Evolutionary conservation across 805 yeast species (phyloP).

Genomic region (Schwanniomyces occidentalis): DNA sequence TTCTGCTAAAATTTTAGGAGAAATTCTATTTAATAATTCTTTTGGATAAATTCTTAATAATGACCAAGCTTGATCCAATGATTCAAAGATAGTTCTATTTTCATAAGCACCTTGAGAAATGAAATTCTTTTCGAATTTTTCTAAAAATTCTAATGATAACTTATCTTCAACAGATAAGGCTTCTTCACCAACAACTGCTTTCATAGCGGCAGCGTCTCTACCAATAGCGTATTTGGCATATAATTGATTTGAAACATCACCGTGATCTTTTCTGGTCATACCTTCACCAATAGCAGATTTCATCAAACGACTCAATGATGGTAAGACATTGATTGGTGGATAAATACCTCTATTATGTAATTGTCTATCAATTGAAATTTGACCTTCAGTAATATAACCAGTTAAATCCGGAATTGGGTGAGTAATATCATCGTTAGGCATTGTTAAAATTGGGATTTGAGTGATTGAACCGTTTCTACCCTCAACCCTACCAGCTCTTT

Average conservation of each 20-base stretch:
- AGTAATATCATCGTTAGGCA: constrained; percentile 99
- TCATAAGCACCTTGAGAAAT: constrained; percentile 97
- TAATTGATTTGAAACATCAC: constrained; percentile 98
- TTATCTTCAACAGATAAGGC: constrained; percentile 97
- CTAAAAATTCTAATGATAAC: constrained; percentile 94
- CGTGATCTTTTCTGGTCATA: constrained; percentile 99
- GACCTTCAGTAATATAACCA: constrained; percentile 99
- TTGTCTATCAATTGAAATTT: constrained; percentile 96
- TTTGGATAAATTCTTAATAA: constrained; percentile 97
- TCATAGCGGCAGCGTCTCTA: constrained; percentile 99
- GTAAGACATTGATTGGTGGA: constrained; percentile 98
- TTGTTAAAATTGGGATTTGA: constrained; percentile 96
- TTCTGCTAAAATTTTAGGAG: constrained; percentile 94
- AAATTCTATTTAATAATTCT: constrained; percentile 97
- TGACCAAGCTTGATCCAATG: constrained; percentile 97
- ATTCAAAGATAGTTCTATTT: constrained; percentile 90
- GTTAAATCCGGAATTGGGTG: constrained; percentile 99
- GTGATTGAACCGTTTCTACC: constrained; percentile 99
- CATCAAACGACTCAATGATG: constrained; percentile 97
- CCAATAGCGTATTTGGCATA: constrained; percentile 99
- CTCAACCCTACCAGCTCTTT: constrained; percentile 99
- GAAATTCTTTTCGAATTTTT: constrained; percentile 95
- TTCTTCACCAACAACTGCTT: constrained; percentile 99
- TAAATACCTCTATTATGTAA: constrained; percentile 94
- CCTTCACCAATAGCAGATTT: constrained; percentile 99